Evolutionary conservation across 1,284 basidiomycete species (phyloP), one percentile per base, ranked within the genome.

Genomic region (Fomes fomentarius): DNA sequence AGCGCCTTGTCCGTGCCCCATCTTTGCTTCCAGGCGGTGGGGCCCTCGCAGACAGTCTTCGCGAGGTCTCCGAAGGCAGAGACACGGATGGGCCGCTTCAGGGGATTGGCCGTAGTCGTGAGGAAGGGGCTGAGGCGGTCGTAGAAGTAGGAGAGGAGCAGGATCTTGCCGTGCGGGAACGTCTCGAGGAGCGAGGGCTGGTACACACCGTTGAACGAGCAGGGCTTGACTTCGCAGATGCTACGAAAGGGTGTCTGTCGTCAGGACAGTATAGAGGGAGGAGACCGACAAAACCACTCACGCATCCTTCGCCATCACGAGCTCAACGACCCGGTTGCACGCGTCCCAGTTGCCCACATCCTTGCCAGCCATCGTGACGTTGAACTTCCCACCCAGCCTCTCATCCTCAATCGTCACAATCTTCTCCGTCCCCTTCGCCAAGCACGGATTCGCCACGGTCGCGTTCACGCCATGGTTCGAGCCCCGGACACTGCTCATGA

Each of bases 191-290:
- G 80, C n/a, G 91, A 91, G 1, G 96, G 97, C 71, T 98, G 96
- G 77, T 99, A 98, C 25, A 98, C 94, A 33, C 96, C 96, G 63
- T 94, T 90, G 77, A 99, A 99, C 1, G 96, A 94, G 72, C 96
- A 99, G 0, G 95, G 95, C 70, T 91, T 93, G 64, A 87, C 78
- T 65, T 87, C 85, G 73, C 97, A 98, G 47, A 94, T 82, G 0
- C 92, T 94, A 60, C 19, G 56, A 7, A 15, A 46, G 17, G 38
- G n/a, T n/a, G n/a, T 43, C 9, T 24, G 26, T 46, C 38, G 52
- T 54, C 3, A 50, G 57, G 34, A 49, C 47, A 25, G 22, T 28
- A 24, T 4, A 9, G 7, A 3, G n/a, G 38, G 37, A 41, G 38
- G n/a, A 37, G 9, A 25, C 25, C n/a, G 15, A 56, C 34, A 51